Evolutionary conservation across 2,329 filamentous ascomycete genomes (phyloP).

Genomic region (Penicillium aurantiogriseum): DNA sequence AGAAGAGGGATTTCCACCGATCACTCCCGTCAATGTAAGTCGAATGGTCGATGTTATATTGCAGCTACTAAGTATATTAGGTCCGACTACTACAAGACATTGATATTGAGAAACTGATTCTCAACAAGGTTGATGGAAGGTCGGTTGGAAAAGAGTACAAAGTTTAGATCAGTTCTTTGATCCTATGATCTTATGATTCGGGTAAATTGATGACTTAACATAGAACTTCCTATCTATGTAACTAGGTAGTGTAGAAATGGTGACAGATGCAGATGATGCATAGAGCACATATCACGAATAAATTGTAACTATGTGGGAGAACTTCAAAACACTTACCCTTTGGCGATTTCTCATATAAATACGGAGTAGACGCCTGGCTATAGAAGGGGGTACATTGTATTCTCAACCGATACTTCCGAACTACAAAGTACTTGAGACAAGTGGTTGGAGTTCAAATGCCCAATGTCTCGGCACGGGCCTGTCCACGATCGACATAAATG

Average conservation of each 20-base stretch:
- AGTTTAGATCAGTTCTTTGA: neutral
- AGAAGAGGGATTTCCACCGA: neutral
- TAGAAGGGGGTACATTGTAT: neutral
- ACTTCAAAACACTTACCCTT: neutral
- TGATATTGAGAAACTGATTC: neutral
- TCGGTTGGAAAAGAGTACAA: neutral
- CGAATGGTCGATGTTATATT: neutral
- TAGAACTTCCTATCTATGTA: neutral
- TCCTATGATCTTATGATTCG: neutral
- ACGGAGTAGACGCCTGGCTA: neutral
- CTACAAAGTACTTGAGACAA: neutral
- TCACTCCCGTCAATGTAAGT: neutral
- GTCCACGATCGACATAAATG: neutral
- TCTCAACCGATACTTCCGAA: neutral
- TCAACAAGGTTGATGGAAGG: neutral
- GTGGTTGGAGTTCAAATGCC: neutral
- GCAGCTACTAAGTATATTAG: neutral
- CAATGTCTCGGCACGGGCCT: neutral
- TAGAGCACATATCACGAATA: neutral
- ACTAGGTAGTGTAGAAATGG: neutral
- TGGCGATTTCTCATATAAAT: neutral
- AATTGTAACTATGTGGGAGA: neutral
- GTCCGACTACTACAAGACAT: neutral
- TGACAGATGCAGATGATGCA: no score
- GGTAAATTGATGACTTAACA: neutral